Evolutionary conservation across 2,329 filamentous ascomycete species (phyloP), one percentile per base, ranked within the genome.

Genomic region (Alternaria arborescens): DNA sequence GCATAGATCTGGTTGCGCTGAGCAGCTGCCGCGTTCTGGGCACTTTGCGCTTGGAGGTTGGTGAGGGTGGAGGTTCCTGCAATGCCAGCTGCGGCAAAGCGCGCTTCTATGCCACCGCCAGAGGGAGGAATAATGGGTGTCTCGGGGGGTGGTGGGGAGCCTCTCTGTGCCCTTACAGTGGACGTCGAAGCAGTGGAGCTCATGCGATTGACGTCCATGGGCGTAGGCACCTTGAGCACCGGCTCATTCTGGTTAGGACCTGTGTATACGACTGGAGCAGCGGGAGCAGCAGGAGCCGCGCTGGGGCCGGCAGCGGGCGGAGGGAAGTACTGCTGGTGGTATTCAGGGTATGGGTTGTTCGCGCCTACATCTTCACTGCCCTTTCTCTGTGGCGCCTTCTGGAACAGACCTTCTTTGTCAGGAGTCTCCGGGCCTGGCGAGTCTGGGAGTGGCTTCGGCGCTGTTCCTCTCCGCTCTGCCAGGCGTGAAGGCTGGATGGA

Each of bases 141-240:
- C 77, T 98, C 94, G 8, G 95, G 95, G 1, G 95, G 95, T 5
- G 95, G 94, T 5, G 95, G 95, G 28, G 94, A 98, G 43, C 95
- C 95, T 69, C 95, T 87, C 73, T 91, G 94, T 20, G 95, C 95
- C 66, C 92, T 89, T 2, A 94, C 97, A 1, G 95, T 99, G 2
- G 94, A 97, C 12, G 89, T 97, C 0, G 95, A 98, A 14, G 94
- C 93, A 8, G 92, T 97, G 3, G 94, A 97, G 71, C 85, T 87
- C 64, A 90, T 81, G 32, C 88, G 83, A 68, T 88, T 89, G 62
- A 89, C 83, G 1, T 85, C 83, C 28, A 76, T 79, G 10, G 83
- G 82, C 56, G 84, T 84, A 16, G 84, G 82, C 30, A 87, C 82
- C 50, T 83, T 82, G 57, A 88, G 76, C 26, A 79, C 79, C 40